phyloP scores from a whole-genome alignment of 225 moss, liverwort and hornwort genomes.

The Thuidium tamariscinum region DNA sequence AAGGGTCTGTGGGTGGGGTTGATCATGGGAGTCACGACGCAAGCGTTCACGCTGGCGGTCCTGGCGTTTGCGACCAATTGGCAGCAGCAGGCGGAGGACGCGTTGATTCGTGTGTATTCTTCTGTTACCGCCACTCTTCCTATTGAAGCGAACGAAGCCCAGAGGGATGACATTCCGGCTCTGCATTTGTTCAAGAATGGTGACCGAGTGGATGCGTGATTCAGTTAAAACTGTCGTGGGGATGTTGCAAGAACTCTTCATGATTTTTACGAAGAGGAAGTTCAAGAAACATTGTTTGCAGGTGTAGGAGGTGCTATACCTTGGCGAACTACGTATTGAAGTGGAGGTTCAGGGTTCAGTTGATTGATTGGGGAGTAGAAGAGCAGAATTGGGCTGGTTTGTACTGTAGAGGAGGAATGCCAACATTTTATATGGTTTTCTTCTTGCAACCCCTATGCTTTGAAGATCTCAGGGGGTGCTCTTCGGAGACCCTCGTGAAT shows the following conservation, averaged over 20 bases:
- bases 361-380: neutral
- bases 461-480: neutral
- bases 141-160: neutral
- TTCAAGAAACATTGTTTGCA: neutral
- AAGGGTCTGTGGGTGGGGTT: constrained; percentile 66
- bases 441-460: neutral
- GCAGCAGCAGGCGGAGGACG: constrained; percentile 45
- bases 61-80: constrained; percentile 35
- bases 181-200: neutral
- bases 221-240: neutral
- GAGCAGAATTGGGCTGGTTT: neutral
- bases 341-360: neutral
- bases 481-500: neutral
- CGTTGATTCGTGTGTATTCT: constrained; percentile 6
- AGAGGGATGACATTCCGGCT: constrained; percentile 4
- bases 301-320: neutral
- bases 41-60: constrained; percentile 11
- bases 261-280: neutral
- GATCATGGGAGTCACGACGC: constrained; percentile 26
- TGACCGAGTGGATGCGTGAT: neutral
- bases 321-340: neutral
- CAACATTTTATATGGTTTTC: neutral
- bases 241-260: neutral
- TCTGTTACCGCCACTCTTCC: constrained; percentile 19
- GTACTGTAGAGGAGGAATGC: neutral